Evolutionary conservation across 805 yeast genomes (phyloP).

Genomic region (Lipomyces anomalus): DNA sequence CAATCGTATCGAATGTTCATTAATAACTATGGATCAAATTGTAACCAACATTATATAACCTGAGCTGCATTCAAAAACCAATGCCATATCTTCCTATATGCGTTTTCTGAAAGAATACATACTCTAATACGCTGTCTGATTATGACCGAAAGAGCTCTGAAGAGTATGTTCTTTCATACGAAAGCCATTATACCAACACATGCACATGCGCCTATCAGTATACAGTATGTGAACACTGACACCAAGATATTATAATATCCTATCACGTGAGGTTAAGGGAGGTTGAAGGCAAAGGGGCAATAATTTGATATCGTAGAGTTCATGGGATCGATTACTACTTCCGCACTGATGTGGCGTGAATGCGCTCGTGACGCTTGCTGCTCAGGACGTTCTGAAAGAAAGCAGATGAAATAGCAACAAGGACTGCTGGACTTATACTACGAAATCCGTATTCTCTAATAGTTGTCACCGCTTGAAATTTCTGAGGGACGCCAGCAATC

Average conservation of each 20-base stretch:
- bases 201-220: slow-evolving; percentile 14
- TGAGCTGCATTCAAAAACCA: no score
- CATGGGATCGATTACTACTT: slow-evolving; percentile 17
- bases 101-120: no score
- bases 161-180: slow-evolving; percentile 19
- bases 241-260: slow-evolving; percentile 19
- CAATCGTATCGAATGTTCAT: no score
- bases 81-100: no score
- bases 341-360: slow-evolving; percentile 13
- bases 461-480: slow-evolving; percentile 65
- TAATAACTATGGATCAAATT: no score
- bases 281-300: slow-evolving; percentile 12
- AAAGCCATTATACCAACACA: slow-evolving; percentile 17
- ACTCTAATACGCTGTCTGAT: no score
- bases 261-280: slow-evolving; percentile 15
- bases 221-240: slow-evolving; percentile 19
- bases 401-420: slow-evolving; percentile 55
- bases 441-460: slow-evolving; percentile 71
- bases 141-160: slow-evolving; percentile 8
- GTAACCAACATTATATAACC: no score
- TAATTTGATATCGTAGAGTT: slow-evolving; percentile 15
- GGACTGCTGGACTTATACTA: slow-evolving; percentile 64
- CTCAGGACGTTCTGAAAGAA: slow-evolving; percentile 45
- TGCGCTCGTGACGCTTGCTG: slow-evolving; percentile 19
- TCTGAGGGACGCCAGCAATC: slow-evolving; percentile 55